Evolutionary conservation across 305 asterid species (phyloP).

Genomic region (Stenogyne calaminthoides): DNA sequence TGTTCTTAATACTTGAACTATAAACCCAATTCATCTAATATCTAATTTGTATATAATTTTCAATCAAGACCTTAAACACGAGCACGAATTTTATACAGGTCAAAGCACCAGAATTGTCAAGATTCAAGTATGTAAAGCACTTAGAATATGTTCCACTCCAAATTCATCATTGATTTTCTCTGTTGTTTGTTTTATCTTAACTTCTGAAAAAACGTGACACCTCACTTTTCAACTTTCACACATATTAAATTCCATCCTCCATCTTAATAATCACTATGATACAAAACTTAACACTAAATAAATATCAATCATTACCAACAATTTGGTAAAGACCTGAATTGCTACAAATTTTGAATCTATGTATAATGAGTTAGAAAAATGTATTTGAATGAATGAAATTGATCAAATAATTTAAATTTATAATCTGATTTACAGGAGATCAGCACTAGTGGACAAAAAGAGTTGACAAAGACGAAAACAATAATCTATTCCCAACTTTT

Average conservation of each 20-base stretch:
- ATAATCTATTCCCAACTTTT: too few species aligned
- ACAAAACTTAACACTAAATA: not conserved
- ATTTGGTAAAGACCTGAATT: too few species aligned
- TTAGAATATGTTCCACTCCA: not conserved
- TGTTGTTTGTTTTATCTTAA: not conserved
- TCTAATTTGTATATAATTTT: too few species aligned
- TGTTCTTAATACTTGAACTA: too few species aligned
- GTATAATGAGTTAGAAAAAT: too few species aligned
- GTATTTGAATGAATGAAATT: too few species aligned
- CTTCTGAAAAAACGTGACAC: constrained; percentile 33
- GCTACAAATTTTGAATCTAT: too few species aligned
- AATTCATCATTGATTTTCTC: constrained; percentile 13
- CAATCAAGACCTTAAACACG: not conserved
- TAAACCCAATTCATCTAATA: too few species aligned
- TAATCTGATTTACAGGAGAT: too few species aligned
- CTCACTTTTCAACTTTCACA: too few species aligned
- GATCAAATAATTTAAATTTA: too few species aligned
- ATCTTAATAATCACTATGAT: not conserved
- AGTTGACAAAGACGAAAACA: constrained; percentile 7
- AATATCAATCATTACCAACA: not conserved
- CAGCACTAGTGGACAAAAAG: not conserved
- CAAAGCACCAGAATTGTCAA: not conserved
- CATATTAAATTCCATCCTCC: not conserved
- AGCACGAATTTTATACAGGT: not conserved
- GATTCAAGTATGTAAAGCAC: not conserved